phyloP scores from a whole-genome alignment of 2,329 filamentous ascomycete species.

The Xylariaceae sp. region DNA sequence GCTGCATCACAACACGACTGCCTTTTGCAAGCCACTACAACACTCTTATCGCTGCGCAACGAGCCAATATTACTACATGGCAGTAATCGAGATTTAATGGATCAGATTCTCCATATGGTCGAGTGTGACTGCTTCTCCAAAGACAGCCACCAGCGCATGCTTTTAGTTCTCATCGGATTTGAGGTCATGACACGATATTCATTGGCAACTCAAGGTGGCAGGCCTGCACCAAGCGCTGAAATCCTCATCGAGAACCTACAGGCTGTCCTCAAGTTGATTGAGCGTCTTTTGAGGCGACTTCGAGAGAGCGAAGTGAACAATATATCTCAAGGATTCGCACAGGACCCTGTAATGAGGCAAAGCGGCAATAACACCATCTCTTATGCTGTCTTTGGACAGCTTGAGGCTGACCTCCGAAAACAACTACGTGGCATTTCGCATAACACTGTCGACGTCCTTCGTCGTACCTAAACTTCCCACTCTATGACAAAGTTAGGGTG shows the following conservation, averaged over 20 bases:
- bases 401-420: constrained; percentile 20
- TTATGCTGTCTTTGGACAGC: constrained; percentile 18
- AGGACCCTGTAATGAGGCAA: constrained; percentile 2
- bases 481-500: neutral
- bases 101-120: constrained; percentile 18
- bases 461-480: constrained; percentile 8
- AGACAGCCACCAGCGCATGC: constrained; percentile 19
- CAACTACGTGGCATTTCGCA: constrained; percentile 19
- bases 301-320: constrained; percentile 9
- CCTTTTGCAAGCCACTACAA: constrained; percentile 18
- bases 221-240: constrained; percentile 14
- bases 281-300: constrained; percentile 19
- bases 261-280: constrained; percentile 21
- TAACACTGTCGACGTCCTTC: constrained; percentile 16
- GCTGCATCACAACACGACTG: constrained; percentile 18
- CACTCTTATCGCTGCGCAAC: constrained; percentile 15
- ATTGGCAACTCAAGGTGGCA: constrained; percentile 14
- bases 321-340: constrained; percentile 8
- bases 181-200: constrained; percentile 22
- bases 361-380: constrained; percentile 14
- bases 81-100: constrained; percentile 15
- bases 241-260: constrained; percentile 19
- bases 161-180: constrained; percentile 22
- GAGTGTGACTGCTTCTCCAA: constrained; percentile 21
- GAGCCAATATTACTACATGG: constrained; percentile 7